A percentile compares a stretch with the other conserved stretches of the same genome.
These are phyloP conservation scores for Gynochthodes officinalis DNA, from an alignment of 257 asterid species.

Conservation along the genomic window DNA sequence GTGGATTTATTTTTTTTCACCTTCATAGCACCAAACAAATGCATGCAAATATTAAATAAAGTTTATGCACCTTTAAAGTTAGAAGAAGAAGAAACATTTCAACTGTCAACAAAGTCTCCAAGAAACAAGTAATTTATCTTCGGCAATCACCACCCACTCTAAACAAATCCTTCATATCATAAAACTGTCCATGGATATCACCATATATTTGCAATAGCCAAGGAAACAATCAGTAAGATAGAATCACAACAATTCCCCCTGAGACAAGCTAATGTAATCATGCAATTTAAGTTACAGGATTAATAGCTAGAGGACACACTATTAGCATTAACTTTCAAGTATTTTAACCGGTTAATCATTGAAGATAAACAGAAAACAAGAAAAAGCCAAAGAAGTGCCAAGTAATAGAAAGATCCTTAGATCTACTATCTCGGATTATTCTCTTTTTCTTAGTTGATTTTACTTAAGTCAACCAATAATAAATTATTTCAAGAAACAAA, in stretches of 20 bases:
- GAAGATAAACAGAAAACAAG: not conserved
- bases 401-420: not conserved
- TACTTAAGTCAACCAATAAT: not conserved
- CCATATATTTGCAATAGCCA: slow-evolving; percentile 76
- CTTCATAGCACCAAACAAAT: not conserved
- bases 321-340: not conserved
- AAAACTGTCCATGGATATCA: slow-evolving; percentile 96
- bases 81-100: slow-evolving; percentile 95
- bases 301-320: not conserved
- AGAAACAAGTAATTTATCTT: slow-evolving; percentile 91
- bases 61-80: slow-evolving; percentile 69
- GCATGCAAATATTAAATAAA: not conserved
- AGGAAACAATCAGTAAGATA: slow-evolving; percentile 16
- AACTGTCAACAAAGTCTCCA: slow-evolving; percentile 97
- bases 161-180: slow-evolving; percentile 97
- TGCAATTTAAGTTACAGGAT: not conserved
- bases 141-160: slow-evolving; percentile 95
- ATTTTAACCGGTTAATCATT: not conserved
- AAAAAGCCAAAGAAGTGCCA: not conserved
- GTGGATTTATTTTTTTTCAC: not conserved
- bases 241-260: not conserved
- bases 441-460: not conserved
- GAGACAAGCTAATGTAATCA: not conserved
- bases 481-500: no score
- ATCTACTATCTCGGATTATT: not conserved